Evolutionary conservation across 1,139 yeast genomes (phyloP).

Genomic region (Meyerozyma sp.): DNA sequence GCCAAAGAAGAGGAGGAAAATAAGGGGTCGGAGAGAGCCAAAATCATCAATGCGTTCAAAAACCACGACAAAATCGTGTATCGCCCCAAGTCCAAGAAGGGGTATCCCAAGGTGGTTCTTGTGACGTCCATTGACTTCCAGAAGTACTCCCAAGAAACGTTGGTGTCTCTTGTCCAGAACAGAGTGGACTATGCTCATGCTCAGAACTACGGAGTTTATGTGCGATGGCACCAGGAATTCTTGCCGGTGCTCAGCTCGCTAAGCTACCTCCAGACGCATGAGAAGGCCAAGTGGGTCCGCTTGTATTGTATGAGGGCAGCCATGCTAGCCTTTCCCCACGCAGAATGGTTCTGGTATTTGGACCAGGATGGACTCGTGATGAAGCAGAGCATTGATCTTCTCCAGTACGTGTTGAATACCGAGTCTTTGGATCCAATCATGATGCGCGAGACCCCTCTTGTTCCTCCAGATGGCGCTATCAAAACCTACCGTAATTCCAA

Average conservation of each 20-base stretch:
- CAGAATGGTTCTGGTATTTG: conserved; percentile 80
- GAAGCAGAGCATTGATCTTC: conserved; percentile 55
- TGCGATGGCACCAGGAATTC: conserved; percentile 81
- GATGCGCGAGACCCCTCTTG: conserved; percentile 62
- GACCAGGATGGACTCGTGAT: conserved; percentile 72
- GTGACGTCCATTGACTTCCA: conserved; percentile 83
- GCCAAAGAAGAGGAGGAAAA: conserved; percentile 37
- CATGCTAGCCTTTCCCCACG: conserved; percentile 78
- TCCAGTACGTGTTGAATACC: conserved; percentile 52
- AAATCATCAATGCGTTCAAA: conserved; percentile 53
- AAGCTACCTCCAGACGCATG: conserved; percentile 27
- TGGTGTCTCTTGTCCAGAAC: conserved; percentile 69
- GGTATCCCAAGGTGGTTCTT: conserved; percentile 62
- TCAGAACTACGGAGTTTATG: conserved; percentile 72
- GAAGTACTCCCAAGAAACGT: conserved; percentile 52
- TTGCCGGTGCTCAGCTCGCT: conserved; percentile 49
- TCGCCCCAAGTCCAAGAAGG: conserved; percentile 32
- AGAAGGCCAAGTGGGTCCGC: conserved; percentile 54
- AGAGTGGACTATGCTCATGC: conserved; percentile 75
- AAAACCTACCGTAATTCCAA: conserved; percentile 62
- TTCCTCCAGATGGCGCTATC: conserved; percentile 63
- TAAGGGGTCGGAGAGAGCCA: conserved; percentile 29
- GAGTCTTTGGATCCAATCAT: conserved; percentile 53
- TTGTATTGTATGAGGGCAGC: conserved; percentile 67
- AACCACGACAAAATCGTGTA: conserved; percentile 62